These are phyloP conservation scores for Clausena lansium DNA, from an alignment of 345 rosid species.

Conservation along the genomic window DNA sequence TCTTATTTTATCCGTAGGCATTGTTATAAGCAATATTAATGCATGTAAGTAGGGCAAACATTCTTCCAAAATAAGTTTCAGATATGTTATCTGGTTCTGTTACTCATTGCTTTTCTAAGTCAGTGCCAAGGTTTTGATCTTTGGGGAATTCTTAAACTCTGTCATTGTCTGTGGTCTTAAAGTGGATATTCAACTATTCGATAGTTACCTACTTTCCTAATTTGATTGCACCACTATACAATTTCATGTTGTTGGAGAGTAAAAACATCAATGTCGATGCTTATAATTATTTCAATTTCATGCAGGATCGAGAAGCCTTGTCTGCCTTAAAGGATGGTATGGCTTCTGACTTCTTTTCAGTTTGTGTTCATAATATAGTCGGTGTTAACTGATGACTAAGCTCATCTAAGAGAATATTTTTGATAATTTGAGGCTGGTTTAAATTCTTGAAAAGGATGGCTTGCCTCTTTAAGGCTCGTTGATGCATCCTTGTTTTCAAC, in stretches of 20 bases:
- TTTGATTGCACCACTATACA: background rate
- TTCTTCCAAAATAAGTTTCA: conserved; percentile 21
- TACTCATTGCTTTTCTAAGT: conserved; percentile 30
- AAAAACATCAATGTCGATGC: background rate
- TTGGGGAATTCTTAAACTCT: background rate
- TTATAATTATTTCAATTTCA: conserved; percentile 12
- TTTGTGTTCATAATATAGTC: background rate
- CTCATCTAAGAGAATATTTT: background rate
- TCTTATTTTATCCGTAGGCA: background rate
- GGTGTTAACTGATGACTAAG: background rate
- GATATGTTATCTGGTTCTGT: conserved; percentile 21
- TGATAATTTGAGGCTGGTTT: conserved; percentile 4
- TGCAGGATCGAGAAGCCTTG: conserved; percentile 63
- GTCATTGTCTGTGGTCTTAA: background rate
- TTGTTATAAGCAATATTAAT: background rate
- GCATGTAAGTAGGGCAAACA: background rate
- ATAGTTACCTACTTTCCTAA: background rate
- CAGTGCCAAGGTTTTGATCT: conserved; percentile 6
- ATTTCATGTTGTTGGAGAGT: background rate
- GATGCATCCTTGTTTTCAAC: background rate
- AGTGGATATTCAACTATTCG: background rate
- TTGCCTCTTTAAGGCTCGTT: background rate
- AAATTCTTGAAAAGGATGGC: background rate
- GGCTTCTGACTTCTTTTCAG: conserved; percentile 10
- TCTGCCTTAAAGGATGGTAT: conserved; percentile 75